These are phyloP conservation scores for Aegle marmelos DNA, from an alignment of 345 rosid species.

Conservation along the genomic window DNA sequence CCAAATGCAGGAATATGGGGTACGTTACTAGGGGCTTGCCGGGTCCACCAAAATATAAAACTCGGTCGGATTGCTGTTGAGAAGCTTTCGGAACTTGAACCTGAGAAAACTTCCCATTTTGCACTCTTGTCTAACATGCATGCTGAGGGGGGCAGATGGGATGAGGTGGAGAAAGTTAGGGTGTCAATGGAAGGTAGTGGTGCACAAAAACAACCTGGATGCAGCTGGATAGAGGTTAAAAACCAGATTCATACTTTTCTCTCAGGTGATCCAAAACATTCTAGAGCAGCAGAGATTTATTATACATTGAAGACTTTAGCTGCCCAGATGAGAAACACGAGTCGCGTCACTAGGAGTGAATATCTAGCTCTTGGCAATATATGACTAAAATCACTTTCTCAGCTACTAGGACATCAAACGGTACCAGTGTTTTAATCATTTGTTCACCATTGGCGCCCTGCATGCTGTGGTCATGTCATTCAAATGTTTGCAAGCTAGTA, in stretches of 20 bases:
- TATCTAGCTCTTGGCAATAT: background rate
- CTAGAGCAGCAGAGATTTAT: background rate
- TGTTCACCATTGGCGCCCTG: background rate
- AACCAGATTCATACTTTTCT: background rate
- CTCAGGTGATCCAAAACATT: background rate
- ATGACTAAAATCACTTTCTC: background rate
- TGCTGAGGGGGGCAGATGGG: conserved; percentile 14
- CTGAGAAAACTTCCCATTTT: background rate
- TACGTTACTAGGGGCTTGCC: background rate
- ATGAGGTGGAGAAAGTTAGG: conserved; percentile 12
- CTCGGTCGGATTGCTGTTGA: background rate
- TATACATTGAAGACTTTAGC: background rate
- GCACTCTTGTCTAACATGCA: conserved; percentile 10
- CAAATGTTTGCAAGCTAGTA: background rate
- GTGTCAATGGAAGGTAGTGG: conserved; percentile 1
- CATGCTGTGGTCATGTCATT: background rate
- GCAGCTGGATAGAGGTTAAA: conserved; percentile 2
- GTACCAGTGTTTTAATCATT: background rate
- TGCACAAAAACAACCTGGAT: background rate
- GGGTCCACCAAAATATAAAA: background rate
- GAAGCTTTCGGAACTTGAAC: conserved; percentile 8
- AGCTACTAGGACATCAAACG: background rate
- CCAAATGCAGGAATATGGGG: conserved; percentile 8
- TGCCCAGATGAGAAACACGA: background rate
- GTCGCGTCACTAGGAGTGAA: background rate